Percentiles rank a stretch among this genome's conserved stretches.
Conservation (phyloP, 768 basidiomycete species). For the Serendipita indica region DNA sequence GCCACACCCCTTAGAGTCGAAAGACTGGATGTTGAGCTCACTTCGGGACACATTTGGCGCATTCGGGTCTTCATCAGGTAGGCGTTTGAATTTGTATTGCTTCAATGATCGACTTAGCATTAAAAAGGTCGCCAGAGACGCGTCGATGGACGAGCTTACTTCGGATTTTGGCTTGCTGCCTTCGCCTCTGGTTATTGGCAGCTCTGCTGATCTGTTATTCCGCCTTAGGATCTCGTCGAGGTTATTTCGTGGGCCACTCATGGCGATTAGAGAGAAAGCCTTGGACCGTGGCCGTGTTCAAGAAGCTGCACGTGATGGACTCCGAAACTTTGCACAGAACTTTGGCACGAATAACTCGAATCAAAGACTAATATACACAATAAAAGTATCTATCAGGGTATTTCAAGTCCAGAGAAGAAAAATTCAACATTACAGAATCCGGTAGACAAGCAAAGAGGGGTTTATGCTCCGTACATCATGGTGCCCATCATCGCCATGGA, state of each 20-base stretch:
- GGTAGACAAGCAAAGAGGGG: too few relatives aligned
- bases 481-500: too few relatives aligned
- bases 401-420: too few relatives aligned
- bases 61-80: neutral
- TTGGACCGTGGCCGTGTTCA: too few relatives aligned
- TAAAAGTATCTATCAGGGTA: too few relatives aligned
- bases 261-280: too few relatives aligned
- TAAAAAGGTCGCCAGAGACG: neutral
- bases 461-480: too few relatives aligned
- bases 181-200: neutral
- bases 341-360: too few relatives aligned
- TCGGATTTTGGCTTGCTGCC: neutral
- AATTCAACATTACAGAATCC: too few relatives aligned
- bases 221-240: constrained; percentile 1
- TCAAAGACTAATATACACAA: too few relatives aligned
- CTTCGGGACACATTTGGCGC: neutral
- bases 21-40: neutral
- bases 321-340: too few relatives aligned
- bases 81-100: constrained; percentile 1
- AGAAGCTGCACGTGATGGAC: too few relatives aligned
- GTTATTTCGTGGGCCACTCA: constrained; percentile 6
- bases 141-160: neutral
- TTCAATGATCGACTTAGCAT: neutral
- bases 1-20: neutral
- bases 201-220: neutral